Conservation (phyloP, 2,329 filamentous ascomycete species). For the Exophiala dermatitidis region DNA sequence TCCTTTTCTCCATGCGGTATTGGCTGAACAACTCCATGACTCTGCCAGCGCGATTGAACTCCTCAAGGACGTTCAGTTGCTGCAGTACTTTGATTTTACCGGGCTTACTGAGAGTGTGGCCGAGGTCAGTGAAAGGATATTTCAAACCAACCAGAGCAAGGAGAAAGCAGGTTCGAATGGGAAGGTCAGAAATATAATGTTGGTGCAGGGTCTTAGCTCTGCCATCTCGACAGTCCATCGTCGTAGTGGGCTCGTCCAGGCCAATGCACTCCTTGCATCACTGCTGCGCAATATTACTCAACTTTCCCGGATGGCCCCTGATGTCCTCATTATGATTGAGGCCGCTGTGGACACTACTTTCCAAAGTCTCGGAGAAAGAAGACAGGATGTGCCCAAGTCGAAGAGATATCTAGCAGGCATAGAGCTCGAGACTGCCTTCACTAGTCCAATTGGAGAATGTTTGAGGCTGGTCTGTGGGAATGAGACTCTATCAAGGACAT, state of each 20-base stretch:
- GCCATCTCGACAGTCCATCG: constrained; percentile 14
- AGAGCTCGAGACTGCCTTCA: constrained; percentile 15
- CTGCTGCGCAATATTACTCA: constrained; percentile 16
- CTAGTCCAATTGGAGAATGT: constrained; percentile 4
- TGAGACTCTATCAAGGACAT: constrained; percentile 10
- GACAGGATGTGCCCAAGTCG: background rate
- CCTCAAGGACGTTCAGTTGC: constrained; percentile 13
- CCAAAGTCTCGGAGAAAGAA: background rate
- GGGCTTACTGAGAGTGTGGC: constrained; percentile 16
- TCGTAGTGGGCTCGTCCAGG: constrained; percentile 16
- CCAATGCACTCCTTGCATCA: constrained; percentile 15
- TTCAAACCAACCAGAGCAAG: background rate
- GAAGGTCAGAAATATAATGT: constrained; percentile 4
- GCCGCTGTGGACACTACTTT: constrained; percentile 4
- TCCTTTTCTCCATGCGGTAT: constrained; percentile 11
- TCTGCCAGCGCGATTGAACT: constrained; percentile 15
- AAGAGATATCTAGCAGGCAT: constrained; percentile 2
- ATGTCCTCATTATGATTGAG: constrained; percentile 13
- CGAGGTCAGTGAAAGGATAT: constrained; percentile 17
- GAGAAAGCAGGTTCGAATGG: background rate
- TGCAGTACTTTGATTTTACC: constrained; percentile 22
- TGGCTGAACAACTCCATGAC: constrained; percentile 7
- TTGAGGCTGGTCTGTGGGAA: constrained; percentile 11
- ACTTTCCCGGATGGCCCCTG: constrained; percentile 4
- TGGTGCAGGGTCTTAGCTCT: constrained; percentile 14